Evolutionary conservation across 345 rosid genomes (phyloP).

Genomic region (Salix dunnii): DNA sequence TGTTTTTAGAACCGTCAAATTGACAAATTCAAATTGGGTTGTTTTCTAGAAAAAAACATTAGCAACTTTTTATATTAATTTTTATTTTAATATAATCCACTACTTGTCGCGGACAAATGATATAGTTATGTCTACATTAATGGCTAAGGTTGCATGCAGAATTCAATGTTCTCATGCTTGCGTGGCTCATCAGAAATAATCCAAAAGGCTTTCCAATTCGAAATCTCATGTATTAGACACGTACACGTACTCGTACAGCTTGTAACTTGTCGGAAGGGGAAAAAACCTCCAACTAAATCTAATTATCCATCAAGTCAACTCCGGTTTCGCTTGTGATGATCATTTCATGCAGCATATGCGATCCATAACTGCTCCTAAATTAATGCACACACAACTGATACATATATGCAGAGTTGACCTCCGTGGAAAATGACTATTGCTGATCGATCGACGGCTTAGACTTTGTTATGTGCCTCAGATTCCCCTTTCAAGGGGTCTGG

Average conservation of each 20-base stretch:
- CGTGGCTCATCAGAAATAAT: background rate
- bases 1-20: rapidly evolving
- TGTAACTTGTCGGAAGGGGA: constrained; percentile 19
- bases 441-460: constrained; percentile 11
- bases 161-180: background rate
- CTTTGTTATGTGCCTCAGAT: constrained; percentile 38
- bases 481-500: constrained; percentile 28
- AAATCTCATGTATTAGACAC: constrained; percentile 6
- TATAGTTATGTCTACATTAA: background rate
- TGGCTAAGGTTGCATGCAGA: background rate
- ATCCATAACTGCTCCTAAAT: background rate
- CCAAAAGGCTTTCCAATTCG: background rate
- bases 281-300: constrained; percentile 17
- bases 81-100: too few relatives aligned
- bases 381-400: background rate
- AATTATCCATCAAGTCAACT: background rate
- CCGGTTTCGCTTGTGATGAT: constrained; percentile 4
- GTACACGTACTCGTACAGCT: background rate
- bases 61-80: too few relatives aligned
- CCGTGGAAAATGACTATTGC: background rate
- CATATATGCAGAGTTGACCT: background rate
- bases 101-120: too few relatives aligned
- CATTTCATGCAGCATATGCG: background rate
- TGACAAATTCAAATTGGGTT: too few relatives aligned
- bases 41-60: too few relatives aligned